phyloP scores from a whole-genome alignment of 2,329 filamentous ascomycete genomes.

The Aureobasidium sp. region DNA sequence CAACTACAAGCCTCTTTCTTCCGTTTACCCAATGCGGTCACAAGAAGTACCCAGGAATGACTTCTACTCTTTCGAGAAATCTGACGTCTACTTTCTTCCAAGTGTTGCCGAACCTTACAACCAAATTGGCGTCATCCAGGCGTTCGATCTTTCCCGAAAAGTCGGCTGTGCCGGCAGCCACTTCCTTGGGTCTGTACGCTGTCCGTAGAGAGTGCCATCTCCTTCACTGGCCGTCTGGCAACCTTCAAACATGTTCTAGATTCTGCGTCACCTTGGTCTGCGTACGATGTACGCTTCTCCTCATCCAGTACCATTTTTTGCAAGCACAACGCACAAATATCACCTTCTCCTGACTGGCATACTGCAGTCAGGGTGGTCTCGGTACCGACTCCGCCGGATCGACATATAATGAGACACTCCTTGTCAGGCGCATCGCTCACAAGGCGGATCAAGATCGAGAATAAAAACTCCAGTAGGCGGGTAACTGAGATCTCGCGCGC shows the following conservation, averaged over 20 bases:
- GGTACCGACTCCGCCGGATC: neutral
- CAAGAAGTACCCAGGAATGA: neutral
- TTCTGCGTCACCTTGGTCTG: neutral
- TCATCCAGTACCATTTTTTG: neutral
- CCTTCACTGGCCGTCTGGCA: too few relatives aligned
- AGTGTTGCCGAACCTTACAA: neutral
- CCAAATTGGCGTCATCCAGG: neutral
- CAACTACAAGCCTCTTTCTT: neutral
- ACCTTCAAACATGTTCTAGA: constrained; percentile 6
- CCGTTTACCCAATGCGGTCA: neutral
- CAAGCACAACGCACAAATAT: neutral
- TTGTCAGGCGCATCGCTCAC: neutral
- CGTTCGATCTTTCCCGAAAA: neutral
- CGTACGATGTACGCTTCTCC: neutral
- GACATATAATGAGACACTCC: neutral
- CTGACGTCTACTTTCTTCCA: neutral
- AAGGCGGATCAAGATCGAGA: neutral
- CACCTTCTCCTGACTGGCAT: neutral
- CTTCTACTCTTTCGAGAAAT: neutral
- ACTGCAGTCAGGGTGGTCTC: neutral
- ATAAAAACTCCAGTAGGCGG: neutral
- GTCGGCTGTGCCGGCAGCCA: neutral
- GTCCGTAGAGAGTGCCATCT: neutral
- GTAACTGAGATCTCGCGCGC: neutral
- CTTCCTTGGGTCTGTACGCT: neutral